Conservation (phyloP, 768 basidiomycete species). For the Lactifluus hygrophoroides region DNA sequence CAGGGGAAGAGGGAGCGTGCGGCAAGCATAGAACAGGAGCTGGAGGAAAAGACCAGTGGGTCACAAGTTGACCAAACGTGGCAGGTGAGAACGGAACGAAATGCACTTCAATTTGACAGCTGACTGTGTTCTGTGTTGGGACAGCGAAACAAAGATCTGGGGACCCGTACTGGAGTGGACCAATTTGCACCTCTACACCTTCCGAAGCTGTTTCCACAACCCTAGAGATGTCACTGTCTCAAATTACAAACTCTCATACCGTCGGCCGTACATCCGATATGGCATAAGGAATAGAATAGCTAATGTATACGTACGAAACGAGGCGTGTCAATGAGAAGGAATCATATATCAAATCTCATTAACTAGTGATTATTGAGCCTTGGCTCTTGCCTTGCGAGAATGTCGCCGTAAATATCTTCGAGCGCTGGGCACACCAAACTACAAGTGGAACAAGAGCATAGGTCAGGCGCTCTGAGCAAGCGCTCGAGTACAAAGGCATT, state of each 20-base stretch:
- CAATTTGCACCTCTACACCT: background rate
- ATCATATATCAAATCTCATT: background rate
- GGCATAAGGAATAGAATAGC: background rate
- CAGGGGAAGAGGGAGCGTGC: background rate
- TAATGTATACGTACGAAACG: background rate
- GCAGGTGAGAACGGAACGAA: slow-evolving; percentile 10
- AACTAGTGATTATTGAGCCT: slow-evolving; percentile 12
- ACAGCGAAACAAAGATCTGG: background rate
- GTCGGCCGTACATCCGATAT: background rate
- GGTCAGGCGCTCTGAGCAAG: slow-evolving; percentile 8
- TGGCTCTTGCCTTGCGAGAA: slow-evolving; percentile 8
- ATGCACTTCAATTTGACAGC: background rate
- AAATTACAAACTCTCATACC: background rate
- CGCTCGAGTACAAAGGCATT: background rate
- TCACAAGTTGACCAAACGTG: background rate
- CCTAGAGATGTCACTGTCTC: background rate
- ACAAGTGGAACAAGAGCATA: slow-evolving; percentile 11
- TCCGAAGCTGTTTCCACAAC: background rate
- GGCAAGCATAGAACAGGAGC: background rate
- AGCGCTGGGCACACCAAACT: slow-evolving; percentile 21
- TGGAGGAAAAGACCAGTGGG: background rate
- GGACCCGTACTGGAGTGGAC: background rate
- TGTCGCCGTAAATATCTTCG: slow-evolving; percentile 17
- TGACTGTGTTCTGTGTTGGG: background rate
- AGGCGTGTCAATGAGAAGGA: background rate